These are phyloP conservation scores for Daldinia loculata DNA, from an alignment of 495 filamentous ascomycete species.

Conservation along the genomic window DNA sequence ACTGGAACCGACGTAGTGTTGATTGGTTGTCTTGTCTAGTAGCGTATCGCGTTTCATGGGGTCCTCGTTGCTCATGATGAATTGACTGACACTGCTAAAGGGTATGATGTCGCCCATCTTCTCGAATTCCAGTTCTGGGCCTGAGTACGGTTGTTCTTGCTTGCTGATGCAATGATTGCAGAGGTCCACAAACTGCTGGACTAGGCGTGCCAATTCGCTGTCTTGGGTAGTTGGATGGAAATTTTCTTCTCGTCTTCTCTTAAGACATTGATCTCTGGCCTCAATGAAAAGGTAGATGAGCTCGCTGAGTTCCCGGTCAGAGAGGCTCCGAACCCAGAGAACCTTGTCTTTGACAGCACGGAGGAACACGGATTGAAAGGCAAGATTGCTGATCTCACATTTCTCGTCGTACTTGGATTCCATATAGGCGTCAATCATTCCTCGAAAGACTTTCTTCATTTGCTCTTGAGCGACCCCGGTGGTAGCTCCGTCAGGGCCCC, in stretches of 20 bases:
- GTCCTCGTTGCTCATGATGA: neutral
- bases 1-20: neutral
- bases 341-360: neutral
- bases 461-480: neutral
- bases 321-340: neutral
- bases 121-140: neutral
- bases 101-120: neutral
- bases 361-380: neutral
- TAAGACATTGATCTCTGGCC: neutral
- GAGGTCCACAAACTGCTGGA: neutral
- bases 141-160: neutral
- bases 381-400: neutral
- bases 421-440: slow-evolving; percentile 1
- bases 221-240: neutral
- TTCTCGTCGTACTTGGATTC: neutral
- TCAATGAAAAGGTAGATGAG: neutral
- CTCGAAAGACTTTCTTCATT: neutral
- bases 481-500: neutral
- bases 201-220: neutral
- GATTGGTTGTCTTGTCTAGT: neutral
- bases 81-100: neutral
- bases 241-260: neutral
- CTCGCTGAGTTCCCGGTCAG: neutral
- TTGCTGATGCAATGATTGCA: neutral
- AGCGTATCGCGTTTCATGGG: neutral